A percentile compares a stretch with the other conserved stretches of the same genome.
phyloP scores from a whole-genome alignment of 129 eudicot genomes.

The Centrapalus pauciflorus region DNA sequence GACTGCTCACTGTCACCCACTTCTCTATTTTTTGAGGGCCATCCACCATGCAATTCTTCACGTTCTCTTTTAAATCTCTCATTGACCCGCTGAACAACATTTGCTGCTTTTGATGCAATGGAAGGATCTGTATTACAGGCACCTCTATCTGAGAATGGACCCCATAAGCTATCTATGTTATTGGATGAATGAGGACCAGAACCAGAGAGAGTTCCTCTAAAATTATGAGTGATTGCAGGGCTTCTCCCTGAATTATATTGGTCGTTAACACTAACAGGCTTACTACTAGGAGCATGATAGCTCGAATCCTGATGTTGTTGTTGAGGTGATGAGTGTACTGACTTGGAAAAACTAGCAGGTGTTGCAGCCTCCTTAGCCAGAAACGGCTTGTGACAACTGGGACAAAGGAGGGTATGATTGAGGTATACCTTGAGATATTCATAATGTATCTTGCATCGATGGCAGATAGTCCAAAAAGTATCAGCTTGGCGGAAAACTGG shows the following conservation, averaged over 20 bases:
- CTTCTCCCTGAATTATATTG: slow-evolving; percentile 19
- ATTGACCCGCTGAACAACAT: slow-evolving; percentile 42
- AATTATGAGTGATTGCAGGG: slow-evolving; percentile 18
- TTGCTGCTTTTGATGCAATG: slow-evolving; percentile 49
- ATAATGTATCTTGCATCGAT: slow-evolving; percentile 64
- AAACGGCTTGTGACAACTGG: slow-evolving; percentile 55
- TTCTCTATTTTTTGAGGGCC: slow-evolving; percentile 33
- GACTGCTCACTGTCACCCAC: slow-evolving; percentile 17
- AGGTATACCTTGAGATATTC: slow-evolving; percentile 59
- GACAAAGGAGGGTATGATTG: slow-evolving; percentile 55
- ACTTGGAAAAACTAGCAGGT: slow-evolving; percentile 34
- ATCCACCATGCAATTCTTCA: slow-evolving; percentile 36
- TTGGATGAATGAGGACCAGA: slow-evolving; percentile 19
- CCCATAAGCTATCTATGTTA: slow-evolving; percentile 14
- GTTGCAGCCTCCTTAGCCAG: slow-evolving; percentile 55
- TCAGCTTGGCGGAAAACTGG: slow-evolving; percentile 30
- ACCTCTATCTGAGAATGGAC: slow-evolving; percentile 21
- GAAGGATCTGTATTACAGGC: slow-evolving; percentile 31
- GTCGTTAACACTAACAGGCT: not conserved
- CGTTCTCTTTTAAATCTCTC: slow-evolving; percentile 50
- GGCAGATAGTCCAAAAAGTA: slow-evolving; percentile 77
- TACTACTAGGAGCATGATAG: slow-evolving; percentile 1
- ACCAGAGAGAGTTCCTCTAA: slow-evolving; percentile 20
- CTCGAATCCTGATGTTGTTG: slow-evolving; percentile 25
- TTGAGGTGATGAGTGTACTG: slow-evolving; percentile 21